Evolutionary conservation across 2,329 filamentous ascomycete genomes (phyloP).

Genomic region (Gyromitra esculenta): DNA sequence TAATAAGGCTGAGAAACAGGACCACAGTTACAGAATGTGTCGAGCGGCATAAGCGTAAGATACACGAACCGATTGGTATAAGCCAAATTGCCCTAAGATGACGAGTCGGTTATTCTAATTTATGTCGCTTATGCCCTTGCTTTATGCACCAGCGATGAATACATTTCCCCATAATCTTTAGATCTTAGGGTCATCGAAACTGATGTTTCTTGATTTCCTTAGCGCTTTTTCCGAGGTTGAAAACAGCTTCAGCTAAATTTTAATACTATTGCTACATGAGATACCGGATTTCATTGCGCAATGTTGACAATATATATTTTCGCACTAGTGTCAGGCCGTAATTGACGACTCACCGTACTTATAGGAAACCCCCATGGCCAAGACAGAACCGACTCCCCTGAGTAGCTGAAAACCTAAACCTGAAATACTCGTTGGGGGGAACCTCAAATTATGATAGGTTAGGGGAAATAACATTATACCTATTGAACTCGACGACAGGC

Average conservation of each 20-base stretch:
- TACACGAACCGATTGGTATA: conserved; percentile 41
- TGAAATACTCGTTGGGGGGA: background rate
- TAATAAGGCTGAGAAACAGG: conserved; percentile 48
- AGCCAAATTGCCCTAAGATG: conserved; percentile 38
- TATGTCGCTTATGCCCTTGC: conserved; percentile 24
- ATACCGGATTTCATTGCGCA: background rate
- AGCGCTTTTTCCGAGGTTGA: conserved; percentile 6
- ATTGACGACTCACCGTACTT: conserved; percentile 7
- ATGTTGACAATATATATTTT: background rate
- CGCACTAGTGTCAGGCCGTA: background rate
- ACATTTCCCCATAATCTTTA: conserved; percentile 39
- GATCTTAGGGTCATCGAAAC: conserved; percentile 37
- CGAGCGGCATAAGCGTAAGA: conserved; percentile 30
- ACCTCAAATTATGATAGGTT: conserved; percentile 12
- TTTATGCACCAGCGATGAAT: conserved; percentile 36
- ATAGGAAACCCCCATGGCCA: background rate
- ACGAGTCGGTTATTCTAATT: conserved; percentile 45
- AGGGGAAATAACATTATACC: background rate
- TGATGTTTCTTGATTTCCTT: conserved; percentile 32
- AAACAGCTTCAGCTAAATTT: conserved; percentile 8
- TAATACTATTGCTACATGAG: conserved; percentile 1
- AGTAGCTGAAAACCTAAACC: background rate
- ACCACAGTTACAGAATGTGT: conserved; percentile 39
- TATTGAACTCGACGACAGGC: background rate
- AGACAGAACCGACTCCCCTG: background rate